These are phyloP conservation scores for Penicillium griseofulvum DNA, from an alignment of 2,329 filamentous ascomycete species.

Conservation along the genomic window DNA sequence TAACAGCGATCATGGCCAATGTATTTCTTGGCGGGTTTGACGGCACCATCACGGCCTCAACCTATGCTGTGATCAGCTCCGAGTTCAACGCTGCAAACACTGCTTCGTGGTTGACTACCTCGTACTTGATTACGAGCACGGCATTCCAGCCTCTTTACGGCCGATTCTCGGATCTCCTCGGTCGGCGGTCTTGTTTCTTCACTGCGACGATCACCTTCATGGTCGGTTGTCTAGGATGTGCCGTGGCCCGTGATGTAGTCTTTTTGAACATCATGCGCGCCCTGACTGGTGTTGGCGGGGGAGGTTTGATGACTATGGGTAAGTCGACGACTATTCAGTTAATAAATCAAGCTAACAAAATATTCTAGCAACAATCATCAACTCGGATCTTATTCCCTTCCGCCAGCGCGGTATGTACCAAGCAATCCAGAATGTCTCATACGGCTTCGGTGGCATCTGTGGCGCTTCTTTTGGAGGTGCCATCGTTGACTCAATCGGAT, in stretches of 20 bases:
- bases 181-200: slow-evolving; percentile 60
- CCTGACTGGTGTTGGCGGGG: slow-evolving; percentile 69
- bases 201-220: slow-evolving; percentile 62
- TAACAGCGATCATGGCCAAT: slow-evolving; percentile 59
- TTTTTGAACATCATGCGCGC: slow-evolving; percentile 69
- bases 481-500: slow-evolving; percentile 46
- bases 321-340: not conserved
- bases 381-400: slow-evolving; percentile 71
- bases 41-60: slow-evolving; percentile 46
- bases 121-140: slow-evolving; percentile 63
- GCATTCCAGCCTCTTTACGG: slow-evolving; percentile 72
- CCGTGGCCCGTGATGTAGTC: slow-evolving; percentile 63
- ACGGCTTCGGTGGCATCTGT: slow-evolving; percentile 62
- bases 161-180: slow-evolving; percentile 69
- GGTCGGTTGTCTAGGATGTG: slow-evolving; percentile 67
- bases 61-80: slow-evolving; percentile 48
- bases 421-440: slow-evolving; percentile 59
- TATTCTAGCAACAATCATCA: slow-evolving; percentile 59
- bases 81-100: slow-evolving; percentile 48
- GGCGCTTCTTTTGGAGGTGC: slow-evolving; percentile 47
- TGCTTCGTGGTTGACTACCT: slow-evolving; percentile 55
- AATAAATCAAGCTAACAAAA: not conserved
- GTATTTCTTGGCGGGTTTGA: slow-evolving; percentile 61
- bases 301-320: slow-evolving; percentile 66
- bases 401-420: slow-evolving; percentile 71